A percentile compares a stretch with the other conserved stretches of the same genome.
Conservation (phyloP, 106 monocot genomes). For the Platanthera guangdongensis region DNA sequence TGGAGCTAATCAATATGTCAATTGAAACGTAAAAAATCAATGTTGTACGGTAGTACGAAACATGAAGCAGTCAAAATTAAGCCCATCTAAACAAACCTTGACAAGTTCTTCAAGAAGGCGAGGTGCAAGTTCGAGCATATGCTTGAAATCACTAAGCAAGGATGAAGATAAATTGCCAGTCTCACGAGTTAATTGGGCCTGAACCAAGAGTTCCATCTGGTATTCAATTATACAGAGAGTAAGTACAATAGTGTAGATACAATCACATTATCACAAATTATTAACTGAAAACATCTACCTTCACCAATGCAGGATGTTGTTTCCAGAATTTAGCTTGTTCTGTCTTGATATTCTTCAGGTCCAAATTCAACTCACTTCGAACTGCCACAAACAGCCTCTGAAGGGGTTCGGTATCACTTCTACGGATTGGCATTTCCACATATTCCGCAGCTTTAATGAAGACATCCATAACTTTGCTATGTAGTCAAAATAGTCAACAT, state of each 20-base stretch:
- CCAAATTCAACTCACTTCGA: constrained; percentile 69
- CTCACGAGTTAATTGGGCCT: constrained; percentile 69
- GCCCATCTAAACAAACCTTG: constrained; percentile 31
- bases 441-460: constrained; percentile 90
- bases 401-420: constrained; percentile 76
- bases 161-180: constrained; percentile 32
- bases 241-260: not conserved
- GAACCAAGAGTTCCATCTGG: constrained; percentile 79
- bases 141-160: constrained; percentile 59
- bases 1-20: not conserved
- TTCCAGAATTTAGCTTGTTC: constrained; percentile 97
- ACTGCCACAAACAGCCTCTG: constrained; percentile 74
- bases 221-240: constrained; percentile 1
- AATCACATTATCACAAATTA: not conserved
- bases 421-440: constrained; percentile 88
- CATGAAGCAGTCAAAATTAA: not conserved
- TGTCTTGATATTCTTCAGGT: constrained; percentile 75
- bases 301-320: constrained; percentile 81
- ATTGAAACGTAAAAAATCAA: not conserved
- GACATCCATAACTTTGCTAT: constrained; percentile 91
- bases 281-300: constrained; percentile 36
- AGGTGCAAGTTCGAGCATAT: constrained; percentile 78
- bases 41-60: not conserved
- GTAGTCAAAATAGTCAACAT: constrained; percentile 15
- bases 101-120: constrained; percentile 78